A percentile compares a stretch with the other conserved stretches of the same genome.
These are phyloP conservation scores for Gonapodya prolifera DNA, from an alignment of 192 early-diverging fungal genomes.

Conservation along the genomic window DNA sequence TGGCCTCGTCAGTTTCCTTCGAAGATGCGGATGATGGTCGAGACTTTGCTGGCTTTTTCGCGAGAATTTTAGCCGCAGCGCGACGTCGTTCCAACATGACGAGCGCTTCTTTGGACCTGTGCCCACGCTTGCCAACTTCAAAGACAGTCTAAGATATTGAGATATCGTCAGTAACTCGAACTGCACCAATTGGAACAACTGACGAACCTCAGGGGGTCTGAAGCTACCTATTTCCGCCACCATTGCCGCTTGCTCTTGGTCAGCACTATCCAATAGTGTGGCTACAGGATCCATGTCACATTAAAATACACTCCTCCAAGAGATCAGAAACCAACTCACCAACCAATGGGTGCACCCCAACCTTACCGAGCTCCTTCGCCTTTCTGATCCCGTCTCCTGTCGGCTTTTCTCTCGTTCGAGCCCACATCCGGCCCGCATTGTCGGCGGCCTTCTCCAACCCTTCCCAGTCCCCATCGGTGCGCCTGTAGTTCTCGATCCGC, in stretches of 20 bases:
- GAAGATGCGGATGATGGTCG: slow-evolving; percentile 15
- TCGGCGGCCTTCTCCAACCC: slow-evolving; percentile 47
- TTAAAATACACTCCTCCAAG: slow-evolving; percentile 3
- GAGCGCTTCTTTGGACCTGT: slow-evolving; percentile 49
- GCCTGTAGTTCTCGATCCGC: slow-evolving; percentile 50
- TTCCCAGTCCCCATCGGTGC: slow-evolving; percentile 47
- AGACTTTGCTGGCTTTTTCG: slow-evolving; percentile 7
- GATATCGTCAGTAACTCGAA: background rate
- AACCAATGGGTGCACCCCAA: slow-evolving; percentile 75
- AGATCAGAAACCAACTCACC: slow-evolving; percentile 4
- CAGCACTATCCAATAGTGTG: slow-evolving; percentile 31
- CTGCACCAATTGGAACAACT: background rate
- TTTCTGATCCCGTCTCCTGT: slow-evolving; percentile 74
- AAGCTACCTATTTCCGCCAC: slow-evolving; percentile 66
- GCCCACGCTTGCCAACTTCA: slow-evolving; percentile 78
- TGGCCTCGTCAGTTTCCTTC: slow-evolving; percentile 11
- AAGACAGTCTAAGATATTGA: slow-evolving; percentile 63
- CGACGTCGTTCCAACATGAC: slow-evolving; percentile 31
- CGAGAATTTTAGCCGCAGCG: background rate
- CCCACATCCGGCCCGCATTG: slow-evolving; percentile 82
- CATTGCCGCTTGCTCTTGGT: slow-evolving; percentile 53
- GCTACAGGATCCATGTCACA: slow-evolving; percentile 10
- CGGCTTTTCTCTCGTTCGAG: slow-evolving; percentile 66
- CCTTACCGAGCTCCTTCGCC: slow-evolving; percentile 65
- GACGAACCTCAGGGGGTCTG: slow-evolving; percentile 53